Conservation (phyloP, 1,139 yeast genomes). For the Yamadazyma mexicana region DNA sequence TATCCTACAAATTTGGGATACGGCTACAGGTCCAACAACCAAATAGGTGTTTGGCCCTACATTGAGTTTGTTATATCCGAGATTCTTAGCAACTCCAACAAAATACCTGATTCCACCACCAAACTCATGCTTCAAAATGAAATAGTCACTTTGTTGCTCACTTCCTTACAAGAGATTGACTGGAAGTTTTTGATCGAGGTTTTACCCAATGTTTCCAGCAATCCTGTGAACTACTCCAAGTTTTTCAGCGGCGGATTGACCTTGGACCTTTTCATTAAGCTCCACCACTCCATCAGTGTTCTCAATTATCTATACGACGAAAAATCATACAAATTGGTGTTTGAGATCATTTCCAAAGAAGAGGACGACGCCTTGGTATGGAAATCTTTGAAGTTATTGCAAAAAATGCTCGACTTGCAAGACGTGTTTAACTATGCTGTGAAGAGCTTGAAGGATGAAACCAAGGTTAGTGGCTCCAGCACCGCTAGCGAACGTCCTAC, state of each 20-base stretch:
- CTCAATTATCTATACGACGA: slow-evolving; percentile 64
- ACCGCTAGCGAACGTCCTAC: not conserved
- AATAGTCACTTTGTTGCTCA: slow-evolving; percentile 51
- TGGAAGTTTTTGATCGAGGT: slow-evolving; percentile 55
- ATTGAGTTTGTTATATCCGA: slow-evolving; percentile 69
- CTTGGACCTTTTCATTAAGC: slow-evolving; percentile 40
- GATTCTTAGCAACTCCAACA: slow-evolving; percentile 51
- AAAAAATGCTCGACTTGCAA: slow-evolving; percentile 55
- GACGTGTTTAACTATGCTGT: slow-evolving; percentile 28
- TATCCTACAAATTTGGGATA: slow-evolving; percentile 69
- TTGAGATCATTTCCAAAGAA: slow-evolving; percentile 54
- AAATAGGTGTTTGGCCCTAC: slow-evolving; percentile 77
- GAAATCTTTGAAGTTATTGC: slow-evolving; percentile 42
- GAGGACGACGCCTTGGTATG: slow-evolving; percentile 44
- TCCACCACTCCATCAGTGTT: slow-evolving; percentile 70
- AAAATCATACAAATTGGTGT: slow-evolving; percentile 53
- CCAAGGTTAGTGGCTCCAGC: not conserved
- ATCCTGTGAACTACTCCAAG: slow-evolving; percentile 46
- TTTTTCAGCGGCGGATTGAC: slow-evolving; percentile 35
- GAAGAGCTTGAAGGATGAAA: slow-evolving; percentile 24
- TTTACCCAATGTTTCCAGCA: slow-evolving; percentile 27
- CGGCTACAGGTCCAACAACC: slow-evolving; percentile 48
- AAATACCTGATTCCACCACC: slow-evolving; percentile 32
- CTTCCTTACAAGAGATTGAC: slow-evolving; percentile 61
- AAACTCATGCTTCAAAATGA: slow-evolving; percentile 51